Evolutionary conservation across 73 alveolate species (phyloP).

Genomic region (Paramecium pentaurelia): DNA sequence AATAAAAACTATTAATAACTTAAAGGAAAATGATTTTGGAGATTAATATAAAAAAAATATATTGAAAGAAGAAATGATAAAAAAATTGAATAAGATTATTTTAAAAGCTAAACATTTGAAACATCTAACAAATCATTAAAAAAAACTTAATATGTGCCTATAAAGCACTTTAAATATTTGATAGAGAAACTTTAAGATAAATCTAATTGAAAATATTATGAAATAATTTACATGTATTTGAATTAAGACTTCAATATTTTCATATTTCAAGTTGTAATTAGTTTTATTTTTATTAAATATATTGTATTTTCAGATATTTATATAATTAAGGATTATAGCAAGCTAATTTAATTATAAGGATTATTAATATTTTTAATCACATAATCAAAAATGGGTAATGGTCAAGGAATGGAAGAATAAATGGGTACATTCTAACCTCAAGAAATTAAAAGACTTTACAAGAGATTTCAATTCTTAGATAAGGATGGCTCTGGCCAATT

Average conservation of each 20-base stretch:
- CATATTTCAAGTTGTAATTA: background rate
- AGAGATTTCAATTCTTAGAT: conserved; percentile 87
- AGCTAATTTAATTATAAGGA: background rate
- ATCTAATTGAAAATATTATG: too few relatives aligned
- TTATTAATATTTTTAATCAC: background rate
- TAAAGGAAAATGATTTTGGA: background rate
- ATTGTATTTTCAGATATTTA: background rate
- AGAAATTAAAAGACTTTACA: conserved; percentile 63
- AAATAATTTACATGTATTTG: too few relatives aligned
- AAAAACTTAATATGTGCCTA: too few relatives aligned
- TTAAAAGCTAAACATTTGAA: too few relatives aligned
- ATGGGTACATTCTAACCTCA: conserved; percentile 55
- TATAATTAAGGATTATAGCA: background rate
- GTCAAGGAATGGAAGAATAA: conserved; percentile 45
- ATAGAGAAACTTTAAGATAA: too few relatives aligned
- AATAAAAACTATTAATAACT: too few relatives aligned
- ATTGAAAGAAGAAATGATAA: too few relatives aligned
- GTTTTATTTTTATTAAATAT: background rate
- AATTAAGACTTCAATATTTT: too few relatives aligned
- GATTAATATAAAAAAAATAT: too few relatives aligned
- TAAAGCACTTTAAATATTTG: too few relatives aligned
- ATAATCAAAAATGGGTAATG: conserved; percentile 38
- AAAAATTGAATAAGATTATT: too few relatives aligned
- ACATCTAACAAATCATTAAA: too few relatives aligned
- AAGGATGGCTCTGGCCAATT: conserved; percentile 90